Base-by-base conservation (phyloP, 1,284 basidiomycete genomes). In the Moesziomyces sp. region DNA sequence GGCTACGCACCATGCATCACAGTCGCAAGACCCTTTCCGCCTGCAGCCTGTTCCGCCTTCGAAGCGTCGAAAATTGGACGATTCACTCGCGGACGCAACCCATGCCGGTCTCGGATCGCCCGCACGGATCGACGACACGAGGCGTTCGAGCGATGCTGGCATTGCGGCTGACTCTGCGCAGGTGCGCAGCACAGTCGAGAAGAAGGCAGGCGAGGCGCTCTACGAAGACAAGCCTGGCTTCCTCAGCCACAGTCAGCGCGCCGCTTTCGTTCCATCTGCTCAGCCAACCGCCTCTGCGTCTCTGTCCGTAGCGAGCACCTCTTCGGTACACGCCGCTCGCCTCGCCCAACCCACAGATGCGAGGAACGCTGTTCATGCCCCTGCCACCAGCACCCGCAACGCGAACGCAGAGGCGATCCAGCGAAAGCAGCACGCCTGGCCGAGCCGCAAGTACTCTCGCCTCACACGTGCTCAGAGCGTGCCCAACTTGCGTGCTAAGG, bases 401-500 rank as follows among this genome's bases (percentile, higher is more conserved):
- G 7, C 16, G 14, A 14, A 51, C 24, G 18, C 42, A 19, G 57
- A 49, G 47, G 52, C 52, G n/a, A 55, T 47, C 18, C 33, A 52
- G 51, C 54, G 59, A 43, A 62, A 62, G 56, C 59, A 58, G 46
- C 59, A 54, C 2, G 40, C 44, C 10, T 19, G 38, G 19, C 61
- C 50, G 21, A 48, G 44, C 43, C 55, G 58, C 19, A 59, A 58
- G 21, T 48, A 54, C 50, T 47, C 72, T 13, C 67, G 71, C 26
- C 59, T 75, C 18, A 51, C 54, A 5, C 67, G 75, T 11, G 63
- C 71, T 18, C 63, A 74, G 30, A 77, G 75, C 44, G 56, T 77
- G 19, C 75, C 75, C 8, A 77, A 77, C 45, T 26, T 77, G 23
- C 64, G 73, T 9, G 75, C 68, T 30, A 72, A 63, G 47, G 62